Base-by-base conservation (phyloP, 257 asterid genomes). In the Ehretia macrophylla region DNA sequence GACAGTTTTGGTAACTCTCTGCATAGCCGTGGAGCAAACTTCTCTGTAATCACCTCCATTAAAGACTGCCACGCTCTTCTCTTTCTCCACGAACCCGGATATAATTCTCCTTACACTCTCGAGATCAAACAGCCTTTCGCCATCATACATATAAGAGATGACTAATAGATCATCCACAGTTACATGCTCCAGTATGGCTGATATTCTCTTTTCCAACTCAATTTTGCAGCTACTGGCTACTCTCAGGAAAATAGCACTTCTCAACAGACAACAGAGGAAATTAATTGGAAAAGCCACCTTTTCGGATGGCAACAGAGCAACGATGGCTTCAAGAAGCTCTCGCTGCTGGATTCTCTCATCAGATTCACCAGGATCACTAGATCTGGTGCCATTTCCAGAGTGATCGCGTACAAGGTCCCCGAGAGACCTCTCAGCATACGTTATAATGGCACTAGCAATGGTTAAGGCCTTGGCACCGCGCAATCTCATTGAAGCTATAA, bases 51-150 rank as follows among this genome's bases (percentile, higher is more conserved):
- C 90, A 0, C 90, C 97, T 0, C 83, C 87, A 51, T 77, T 86
- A 8, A 93, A 93, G 21, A 89, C 79, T 1, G 91, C 85, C 5
- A 89, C 92, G 22, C 69, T 77, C 75, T 89, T 93, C 77, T 86
- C 96, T 68, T 82, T 93, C 80, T 93, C 97, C 27, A 74, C 79
- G 11, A 89, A 93, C 3, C 86, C 95, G 0, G 92, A 81, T 17
- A 93, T 66, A 18, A 89, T 80, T 72, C 81, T 84, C 85, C 96
- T 86, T 10, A 86, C 94, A 13, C 97, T 88, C 65, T 89, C 99
- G 1, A 86, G 88, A 75, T 93, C 99, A 22, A 88, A 82, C 62
- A 86, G 64, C 62, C 83, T 75, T 75, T 83, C 94, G 0, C 99
- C 96, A 50, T 92, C 99, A 5, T 80, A 83, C 14, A 90, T 76